Base-by-base conservation (phyloP, 2,329 filamentous ascomycete species). In the Diaporthe aspalathi region DNA sequence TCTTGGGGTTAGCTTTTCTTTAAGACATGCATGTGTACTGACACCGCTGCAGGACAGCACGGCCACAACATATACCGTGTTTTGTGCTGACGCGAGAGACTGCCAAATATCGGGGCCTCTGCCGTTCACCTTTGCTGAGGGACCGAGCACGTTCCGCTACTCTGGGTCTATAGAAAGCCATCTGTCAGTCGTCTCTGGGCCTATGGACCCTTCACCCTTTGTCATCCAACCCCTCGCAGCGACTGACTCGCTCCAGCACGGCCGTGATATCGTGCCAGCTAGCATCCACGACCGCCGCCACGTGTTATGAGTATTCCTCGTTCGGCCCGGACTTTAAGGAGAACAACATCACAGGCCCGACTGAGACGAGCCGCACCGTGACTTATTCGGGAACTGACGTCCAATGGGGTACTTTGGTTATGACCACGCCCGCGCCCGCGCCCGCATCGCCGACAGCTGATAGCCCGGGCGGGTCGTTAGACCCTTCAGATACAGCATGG, bases 241-340 rank as follows among this genome's bases (percentile, higher is more conserved):
- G 16, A 57, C 54, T 49, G 27, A 62, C 65, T 32, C 57, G 45
- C 27, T 22, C 16, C 73, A 86, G 84, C 62, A 85, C 82, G 35
- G 83, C 83, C 49, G 78, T 84, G 60, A 78, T 87, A 20, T 81
- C 79, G 67, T 87, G 85, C 75, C 77, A 79, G 20, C 77, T 86
- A 29, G 75, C 79, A 24, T 83, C 80, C 29, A 83, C 79, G 6
- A 84, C 83, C 5, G 80, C 79, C 12, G 85, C 85, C 22, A 84
- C 82, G 6, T 87, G 85, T 73, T 86, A 83, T 0, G 85, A 84
- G 24, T 86, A 84, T 73, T 84, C 85, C 2, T 85, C 84, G 63
- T 82, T 81, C 67, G 81, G 79, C 50, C 75, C 81, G 6, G 80
- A 80, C 60, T 84, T 82, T 74, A 76, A 77, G 5, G 79, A 83